Percentiles rank a stretch among this genome's conserved stretches.
These are phyloP conservation scores for Pleoardoris graminearum DNA, from an alignment of 2,329 filamentous ascomycete species.

Conservation along the genomic window DNA sequence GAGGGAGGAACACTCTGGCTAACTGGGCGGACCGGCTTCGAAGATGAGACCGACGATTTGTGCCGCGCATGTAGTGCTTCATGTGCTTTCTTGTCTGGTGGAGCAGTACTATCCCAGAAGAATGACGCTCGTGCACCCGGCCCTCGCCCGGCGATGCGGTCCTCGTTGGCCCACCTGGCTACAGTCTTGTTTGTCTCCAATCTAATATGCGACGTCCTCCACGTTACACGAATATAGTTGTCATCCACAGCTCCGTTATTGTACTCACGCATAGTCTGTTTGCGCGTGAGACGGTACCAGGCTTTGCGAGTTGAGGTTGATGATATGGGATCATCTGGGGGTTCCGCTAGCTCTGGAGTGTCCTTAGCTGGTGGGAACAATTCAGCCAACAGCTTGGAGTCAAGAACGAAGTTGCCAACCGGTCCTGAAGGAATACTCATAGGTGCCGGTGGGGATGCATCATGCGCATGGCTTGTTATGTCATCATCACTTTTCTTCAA, in stretches of 20 bases:
- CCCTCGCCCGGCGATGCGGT: conserved; percentile 43
- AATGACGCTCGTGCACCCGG: conserved; percentile 41
- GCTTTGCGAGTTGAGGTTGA: conserved; percentile 43
- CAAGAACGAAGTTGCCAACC: conserved; percentile 7
- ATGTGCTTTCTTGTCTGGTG: conserved; percentile 18
- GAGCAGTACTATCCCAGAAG: conserved; percentile 42
- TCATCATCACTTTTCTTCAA: not conserved
- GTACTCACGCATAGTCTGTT: conserved; percentile 45
- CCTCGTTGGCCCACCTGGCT: conserved; percentile 42
- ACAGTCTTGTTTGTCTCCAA: conserved; percentile 43
- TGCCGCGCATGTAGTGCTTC: conserved; percentile 26
- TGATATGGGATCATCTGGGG: conserved; percentile 37
- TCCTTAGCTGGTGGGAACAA: conserved; percentile 28
- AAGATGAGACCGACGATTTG: conserved; percentile 24
- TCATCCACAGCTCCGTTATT: conserved; percentile 40
- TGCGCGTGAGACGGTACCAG: conserved; percentile 46
- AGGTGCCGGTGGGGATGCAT: not conserved
- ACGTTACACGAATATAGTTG: conserved; percentile 45
- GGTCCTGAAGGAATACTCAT: too few species aligned
- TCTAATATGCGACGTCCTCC: conserved; percentile 39
- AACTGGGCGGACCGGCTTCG: conserved; percentile 19
- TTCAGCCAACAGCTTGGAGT: conserved; percentile 28
- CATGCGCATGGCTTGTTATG: not conserved
- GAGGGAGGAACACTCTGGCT: conserved; percentile 28
- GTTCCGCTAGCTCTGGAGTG: conserved; percentile 15